A percentile compares a stretch with the other conserved stretches of the same genome.
These are phyloP conservation scores for Plicaturopsis crispa DNA, from an alignment of 768 basidiomycete species.

Conservation along the genomic window DNA sequence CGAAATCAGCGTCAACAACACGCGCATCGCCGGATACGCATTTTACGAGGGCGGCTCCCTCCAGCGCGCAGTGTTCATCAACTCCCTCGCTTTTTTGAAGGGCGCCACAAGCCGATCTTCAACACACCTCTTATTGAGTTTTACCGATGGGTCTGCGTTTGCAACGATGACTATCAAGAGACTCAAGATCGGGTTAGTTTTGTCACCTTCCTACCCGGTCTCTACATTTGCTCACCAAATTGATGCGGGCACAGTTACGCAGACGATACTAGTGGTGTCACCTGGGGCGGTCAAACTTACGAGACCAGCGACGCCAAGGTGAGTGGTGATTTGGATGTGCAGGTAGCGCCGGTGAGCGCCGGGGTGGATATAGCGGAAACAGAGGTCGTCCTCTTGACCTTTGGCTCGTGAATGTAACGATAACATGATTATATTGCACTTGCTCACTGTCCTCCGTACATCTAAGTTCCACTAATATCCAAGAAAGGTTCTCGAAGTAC, in stretches of 20 bases:
- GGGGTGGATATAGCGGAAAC: slow-evolving; percentile 43
- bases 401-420: slow-evolving; percentile 8
- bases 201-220: neutral
- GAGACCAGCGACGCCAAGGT: slow-evolving; percentile 40
- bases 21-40: slow-evolving; percentile 51
- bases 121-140: slow-evolving; percentile 34
- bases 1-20: slow-evolving; percentile 41
- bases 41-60: slow-evolving; percentile 42
- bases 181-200: slow-evolving; percentile 35
- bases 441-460: slow-evolving; percentile 5
- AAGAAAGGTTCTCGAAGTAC: no score
- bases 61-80: slow-evolving; percentile 48
- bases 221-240: neutral
- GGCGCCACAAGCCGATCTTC: slow-evolving; percentile 27
- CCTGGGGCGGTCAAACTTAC: slow-evolving; percentile 53
- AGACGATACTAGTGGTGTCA: slow-evolving; percentile 36
- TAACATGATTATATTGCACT: neutral
- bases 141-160: slow-evolving; percentile 19
- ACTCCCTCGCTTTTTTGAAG: slow-evolving; percentile 43
- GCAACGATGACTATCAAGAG: slow-evolving; percentile 36
- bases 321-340: slow-evolving; percentile 23
- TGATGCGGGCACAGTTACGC: neutral
- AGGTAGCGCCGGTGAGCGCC: slow-evolving; percentile 19
- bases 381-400: slow-evolving; percentile 37
- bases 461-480: no score